Base-by-base conservation (phyloP, 345 rosid species). In the Jatropha curcas region DNA sequence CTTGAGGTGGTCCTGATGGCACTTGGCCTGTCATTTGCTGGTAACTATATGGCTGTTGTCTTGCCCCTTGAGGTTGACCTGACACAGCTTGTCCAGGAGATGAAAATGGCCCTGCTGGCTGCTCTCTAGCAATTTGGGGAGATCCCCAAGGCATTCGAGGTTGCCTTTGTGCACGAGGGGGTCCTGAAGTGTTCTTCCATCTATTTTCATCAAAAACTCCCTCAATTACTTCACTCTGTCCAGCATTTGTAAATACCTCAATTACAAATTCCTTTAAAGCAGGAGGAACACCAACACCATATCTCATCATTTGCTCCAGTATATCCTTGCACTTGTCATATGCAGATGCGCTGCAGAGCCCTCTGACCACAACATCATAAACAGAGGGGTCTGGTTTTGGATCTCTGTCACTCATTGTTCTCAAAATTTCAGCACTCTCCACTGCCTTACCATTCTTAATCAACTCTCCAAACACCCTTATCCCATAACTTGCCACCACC, bases 401-500 rank as follows among this genome's bases (percentile, higher is more conserved):
- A 74, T 95, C 98, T 82, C 76, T 90, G 79, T 86, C 92, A 33
- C 97, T 92, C 98, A 96, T 96, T 82, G 88, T 89, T 28, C 81
- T 82, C 90, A 96, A 79, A 79, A 91, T 84, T 66, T 73, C 78
- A 0, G 87, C 89, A 56, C 88, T 88, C 61, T 96, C 97, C 34
- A 73, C 75, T 63, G 75, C 84, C 88, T 88, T 91, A 20, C 97
- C 92, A 75, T 87, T 88, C 76, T 81, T 81, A 64, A 96, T 88
- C 77, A 96, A 82, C 81, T 84, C 90, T 45, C 73, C 60, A 75
- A 96, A 91, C 22, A 91, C 92, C 75, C 79, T 84, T 50, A 84
- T 86, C 33, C 92, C 99, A n/a, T 86, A 96, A 73, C 83, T 82
- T n/a, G 88, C 93, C 72, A 93, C 97, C 81, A 91, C 96, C 81